A percentile compares a stretch with the other conserved stretches of the same genome.
These are phyloP conservation scores for Spathaspora sp. DNA, from an alignment of 805 yeast genomes.

Conservation along the genomic window DNA sequence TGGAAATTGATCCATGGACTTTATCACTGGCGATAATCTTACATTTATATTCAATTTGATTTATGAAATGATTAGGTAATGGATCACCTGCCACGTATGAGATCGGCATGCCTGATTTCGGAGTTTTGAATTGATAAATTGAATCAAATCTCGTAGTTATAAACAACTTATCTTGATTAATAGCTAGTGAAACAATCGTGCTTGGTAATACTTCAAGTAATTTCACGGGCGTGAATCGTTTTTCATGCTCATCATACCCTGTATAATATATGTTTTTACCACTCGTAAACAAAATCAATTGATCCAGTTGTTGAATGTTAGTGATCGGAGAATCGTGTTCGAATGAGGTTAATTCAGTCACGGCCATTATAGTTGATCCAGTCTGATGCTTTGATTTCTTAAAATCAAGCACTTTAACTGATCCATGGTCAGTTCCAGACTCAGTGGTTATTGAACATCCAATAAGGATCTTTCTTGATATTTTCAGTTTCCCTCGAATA, in stretches of 20 bases:
- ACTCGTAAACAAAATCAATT: slow-evolving; percentile 30
- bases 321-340: slow-evolving; percentile 29
- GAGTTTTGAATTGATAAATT: slow-evolving; percentile 22
- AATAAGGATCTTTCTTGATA: slow-evolving; percentile 32
- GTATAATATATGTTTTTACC: slow-evolving; percentile 28
- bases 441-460: slow-evolving; percentile 18
- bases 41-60: slow-evolving; percentile 19
- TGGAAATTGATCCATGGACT: slow-evolving; percentile 27
- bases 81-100: slow-evolving; percentile 26
- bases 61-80: slow-evolving; percentile 28
- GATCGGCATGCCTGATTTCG: background rate
- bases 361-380: slow-evolving; percentile 7
- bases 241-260: slow-evolving; percentile 28
- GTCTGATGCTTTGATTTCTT: slow-evolving; percentile 13
- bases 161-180: slow-evolving; percentile 14
- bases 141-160: slow-evolving; percentile 36
- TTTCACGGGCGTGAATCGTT: slow-evolving; percentile 25
- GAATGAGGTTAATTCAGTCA: slow-evolving; percentile 30
- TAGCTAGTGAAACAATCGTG: slow-evolving; percentile 22
- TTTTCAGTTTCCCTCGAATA: slow-evolving; percentile 21
- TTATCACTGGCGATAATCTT: slow-evolving; percentile 33
- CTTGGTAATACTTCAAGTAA: slow-evolving; percentile 25
- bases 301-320: slow-evolving; percentile 29
- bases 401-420: slow-evolving; percentile 34
- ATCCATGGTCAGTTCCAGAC: slow-evolving; percentile 16